Evolutionary conservation across 805 yeast species (phyloP).

Genomic region (Lachancea cidri): DNA sequence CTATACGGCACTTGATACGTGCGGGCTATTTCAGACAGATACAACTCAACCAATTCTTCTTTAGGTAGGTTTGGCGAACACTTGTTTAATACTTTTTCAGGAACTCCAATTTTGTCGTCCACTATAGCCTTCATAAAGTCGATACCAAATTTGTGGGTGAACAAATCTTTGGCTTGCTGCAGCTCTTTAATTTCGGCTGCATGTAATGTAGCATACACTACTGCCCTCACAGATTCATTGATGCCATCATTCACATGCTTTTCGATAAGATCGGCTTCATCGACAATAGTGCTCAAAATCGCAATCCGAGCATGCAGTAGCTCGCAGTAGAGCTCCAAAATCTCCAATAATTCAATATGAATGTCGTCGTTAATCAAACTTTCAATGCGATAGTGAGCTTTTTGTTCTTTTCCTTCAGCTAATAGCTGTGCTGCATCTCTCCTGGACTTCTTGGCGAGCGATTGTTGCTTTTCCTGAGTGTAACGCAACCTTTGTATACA

Average conservation of each 20-base stretch:
- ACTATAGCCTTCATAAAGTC: slow-evolving; percentile 49
- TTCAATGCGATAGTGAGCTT: slow-evolving; percentile 80
- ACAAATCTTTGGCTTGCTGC: slow-evolving; percentile 51
- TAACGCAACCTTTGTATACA: slow-evolving; percentile 65
- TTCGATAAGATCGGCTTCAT: slow-evolving; percentile 31
- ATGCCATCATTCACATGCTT: slow-evolving; percentile 40
- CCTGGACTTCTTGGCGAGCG: slow-evolving; percentile 69
- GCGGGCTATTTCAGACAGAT: slow-evolving; percentile 72
- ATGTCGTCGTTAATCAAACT: slow-evolving; percentile 79
- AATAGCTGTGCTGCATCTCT: slow-evolving; percentile 67
- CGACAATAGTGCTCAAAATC: slow-evolving; percentile 43
- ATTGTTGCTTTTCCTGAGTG: slow-evolving; percentile 68
- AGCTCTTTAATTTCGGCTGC: slow-evolving; percentile 71
- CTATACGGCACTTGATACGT: slow-evolving; percentile 76
- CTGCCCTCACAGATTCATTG: slow-evolving; percentile 66
- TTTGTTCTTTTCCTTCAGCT: slow-evolving; percentile 65
- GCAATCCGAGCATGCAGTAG: slow-evolving; percentile 68
- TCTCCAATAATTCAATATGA: slow-evolving; percentile 71
- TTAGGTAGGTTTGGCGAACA: slow-evolving; percentile 66
- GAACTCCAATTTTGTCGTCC: slow-evolving; percentile 41
- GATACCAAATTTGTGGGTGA: slow-evolving; percentile 58
- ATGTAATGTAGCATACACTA: slow-evolving; percentile 64
- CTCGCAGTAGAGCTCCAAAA: slow-evolving; percentile 78
- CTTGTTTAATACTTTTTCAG: slow-evolving; percentile 59
- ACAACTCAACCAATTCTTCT: slow-evolving; percentile 57